A percentile compares a stretch with the other conserved stretches of the same genome.
Conservation (phyloP, 148 eudicot species). For the Arbutus unedo region DNA sequence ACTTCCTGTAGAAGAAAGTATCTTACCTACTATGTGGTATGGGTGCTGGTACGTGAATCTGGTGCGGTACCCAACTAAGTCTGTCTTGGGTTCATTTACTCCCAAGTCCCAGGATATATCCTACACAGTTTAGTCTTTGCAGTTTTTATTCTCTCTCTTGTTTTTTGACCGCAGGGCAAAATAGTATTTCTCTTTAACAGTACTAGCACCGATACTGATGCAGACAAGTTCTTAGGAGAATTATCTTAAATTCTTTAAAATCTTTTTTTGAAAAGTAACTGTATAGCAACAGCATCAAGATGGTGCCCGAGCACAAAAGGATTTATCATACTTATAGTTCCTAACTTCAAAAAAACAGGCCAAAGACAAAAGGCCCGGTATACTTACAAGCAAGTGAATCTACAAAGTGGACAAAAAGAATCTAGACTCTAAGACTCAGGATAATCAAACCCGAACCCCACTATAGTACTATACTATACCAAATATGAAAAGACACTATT, state of each 20-base stretch:
- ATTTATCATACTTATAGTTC: background rate
- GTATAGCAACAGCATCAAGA: background rate
- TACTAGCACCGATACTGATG: background rate
- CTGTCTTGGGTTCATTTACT: background rate
- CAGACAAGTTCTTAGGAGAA: background rate
- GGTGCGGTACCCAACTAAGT: background rate
- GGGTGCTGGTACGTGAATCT: background rate
- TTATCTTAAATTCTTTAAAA: background rate
- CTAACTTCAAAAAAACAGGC: background rate
- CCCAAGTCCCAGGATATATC: background rate
- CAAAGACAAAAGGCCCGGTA: background rate
- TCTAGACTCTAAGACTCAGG: background rate
- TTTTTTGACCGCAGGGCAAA: background rate
- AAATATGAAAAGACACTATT: background rate
- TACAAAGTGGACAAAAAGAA: background rate
- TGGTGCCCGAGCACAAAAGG: background rate
- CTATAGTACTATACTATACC: background rate
- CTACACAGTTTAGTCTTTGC: background rate
- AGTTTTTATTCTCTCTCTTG: background rate
- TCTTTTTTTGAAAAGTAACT: background rate
- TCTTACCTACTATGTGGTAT: conserved; percentile 24
- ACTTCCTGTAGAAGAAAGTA: too few species aligned
- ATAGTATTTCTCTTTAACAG: background rate
- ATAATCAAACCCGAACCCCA: background rate
- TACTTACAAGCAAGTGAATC: background rate